phyloP scores from a whole-genome alignment of 2,329 filamentous ascomycete species.

The Alternaria sp. region DNA sequence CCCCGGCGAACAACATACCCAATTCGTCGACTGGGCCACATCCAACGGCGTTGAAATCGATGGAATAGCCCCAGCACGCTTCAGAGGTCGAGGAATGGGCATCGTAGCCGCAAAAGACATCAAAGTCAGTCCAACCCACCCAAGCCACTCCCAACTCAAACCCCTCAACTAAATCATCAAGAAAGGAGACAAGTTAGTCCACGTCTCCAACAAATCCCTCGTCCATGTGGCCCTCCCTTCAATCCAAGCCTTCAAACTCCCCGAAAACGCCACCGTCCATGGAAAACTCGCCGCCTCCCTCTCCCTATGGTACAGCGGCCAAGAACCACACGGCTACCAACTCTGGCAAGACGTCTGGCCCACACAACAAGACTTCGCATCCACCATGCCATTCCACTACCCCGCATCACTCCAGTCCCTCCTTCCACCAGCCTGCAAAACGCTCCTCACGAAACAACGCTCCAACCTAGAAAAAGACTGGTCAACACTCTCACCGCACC shows the following conservation, averaged over 20 bases:
- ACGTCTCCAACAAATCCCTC: conserved; percentile 68
- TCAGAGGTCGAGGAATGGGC: conserved; percentile 78
- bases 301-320: conserved; percentile 53
- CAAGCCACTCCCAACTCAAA: neutral
- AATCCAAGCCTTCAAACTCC: conserved; percentile 59
- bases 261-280: conserved; percentile 67
- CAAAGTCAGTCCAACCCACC: conserved; percentile 57
- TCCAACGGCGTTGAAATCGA: conserved; percentile 69
- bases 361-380: conserved; percentile 63
- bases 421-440: conserved; percentile 46
- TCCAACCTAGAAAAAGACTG: conserved; percentile 60
- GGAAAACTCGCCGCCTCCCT: conserved; percentile 75
- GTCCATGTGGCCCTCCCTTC: conserved; percentile 65
- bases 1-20: conserved; percentile 52
- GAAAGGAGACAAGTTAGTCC: conserved; percentile 67
- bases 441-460: conserved; percentile 62
- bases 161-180: conserved; percentile 42
- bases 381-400: conserved; percentile 65
- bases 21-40: conserved; percentile 72
- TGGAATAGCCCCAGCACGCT: conserved; percentile 69
- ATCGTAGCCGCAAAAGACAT: conserved; percentile 73
- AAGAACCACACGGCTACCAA: conserved; percentile 53
- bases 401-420: conserved; percentile 48
- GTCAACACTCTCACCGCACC: conserved; percentile 50
- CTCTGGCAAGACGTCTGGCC: conserved; percentile 75